Evolutionary conservation across 306 rosid species (phyloP), one percentile per base, ranked within the genome.

Genomic region (Cucurbita moschata): DNA sequence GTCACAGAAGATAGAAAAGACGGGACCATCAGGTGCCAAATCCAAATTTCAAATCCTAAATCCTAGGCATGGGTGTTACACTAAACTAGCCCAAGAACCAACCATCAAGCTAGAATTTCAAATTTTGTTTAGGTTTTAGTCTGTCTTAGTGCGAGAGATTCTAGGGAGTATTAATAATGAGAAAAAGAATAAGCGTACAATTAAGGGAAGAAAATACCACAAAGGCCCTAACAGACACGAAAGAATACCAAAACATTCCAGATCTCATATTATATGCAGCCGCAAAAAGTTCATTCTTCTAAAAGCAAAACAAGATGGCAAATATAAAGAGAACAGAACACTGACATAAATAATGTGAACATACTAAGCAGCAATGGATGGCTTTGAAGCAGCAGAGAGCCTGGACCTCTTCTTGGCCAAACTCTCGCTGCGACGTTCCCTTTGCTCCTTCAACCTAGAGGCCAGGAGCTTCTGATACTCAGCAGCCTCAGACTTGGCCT

Each of bases 391-490:
- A 37, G 86, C 81, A 58, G 89, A 85, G 6, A 85, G 89, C 81
- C 86, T 80, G 59, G 86, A 85, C 74, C 89, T 85, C 74, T 82
- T 85, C 86, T 85, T 85, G 75, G 89, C 89, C 69, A 85, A 77
- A 35, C 89, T 82, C 81, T 85, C 89, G 5, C 89, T 85, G 7
- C 89, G 83, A 9, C 88, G 86, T 0, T 85, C 89, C 75, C 89
- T 85, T 43, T 85, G 89, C 81, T 85, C 86, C 85, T 85, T 85
- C 89, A 85, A 71, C 73, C 89, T 78, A 21, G 82, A 49, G 40
- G 89, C 89, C 19, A 85, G 89, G 39, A 85, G 89, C 71, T 82
- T 85, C 86, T 85, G 86, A 76, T 82, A 82, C 71, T 85, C 86
- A 7, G 78, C 86, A 26, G 89, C 89, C 73, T 83, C 89, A 9